Conservation (phyloP, 495 filamentous ascomycete species). For the Lasiosphaeria ovina region DNA sequence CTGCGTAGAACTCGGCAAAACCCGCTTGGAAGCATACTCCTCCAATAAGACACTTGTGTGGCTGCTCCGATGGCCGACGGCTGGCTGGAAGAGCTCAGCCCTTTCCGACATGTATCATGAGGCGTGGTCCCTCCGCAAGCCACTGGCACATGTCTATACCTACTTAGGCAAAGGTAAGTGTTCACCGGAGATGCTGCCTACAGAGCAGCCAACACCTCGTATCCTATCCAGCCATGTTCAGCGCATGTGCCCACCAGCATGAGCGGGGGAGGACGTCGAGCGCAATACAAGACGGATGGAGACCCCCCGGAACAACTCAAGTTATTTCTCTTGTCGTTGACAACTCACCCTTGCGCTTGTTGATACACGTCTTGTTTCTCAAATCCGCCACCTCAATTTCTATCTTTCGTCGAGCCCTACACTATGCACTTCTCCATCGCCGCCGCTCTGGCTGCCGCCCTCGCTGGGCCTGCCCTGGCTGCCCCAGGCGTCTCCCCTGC, state of each 20-base stretch:
- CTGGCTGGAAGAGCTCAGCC: not conserved
- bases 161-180: not conserved
- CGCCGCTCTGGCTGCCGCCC: constrained; percentile 3
- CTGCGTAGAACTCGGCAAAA: not conserved
- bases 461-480: constrained; percentile 4
- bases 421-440: constrained; percentile 10
- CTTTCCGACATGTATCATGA: not conserved
- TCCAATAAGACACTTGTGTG: not conserved
- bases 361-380: not conserved
- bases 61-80: not conserved
- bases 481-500: constrained; percentile 9
- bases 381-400: not conserved
- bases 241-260: not conserved
- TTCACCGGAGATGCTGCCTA: not conserved
- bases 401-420: not conserved
- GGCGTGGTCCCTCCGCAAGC: not conserved
- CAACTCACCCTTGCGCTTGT: no score
- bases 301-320: not conserved
- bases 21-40: no score
- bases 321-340: not conserved
- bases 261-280: not conserved
- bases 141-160: not conserved
- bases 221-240: not conserved
- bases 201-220: not conserved
- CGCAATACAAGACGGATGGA: not conserved